Conservation (phyloP, 176 grass and related monocot genomes). For the Thalia dealbata region DNA sequence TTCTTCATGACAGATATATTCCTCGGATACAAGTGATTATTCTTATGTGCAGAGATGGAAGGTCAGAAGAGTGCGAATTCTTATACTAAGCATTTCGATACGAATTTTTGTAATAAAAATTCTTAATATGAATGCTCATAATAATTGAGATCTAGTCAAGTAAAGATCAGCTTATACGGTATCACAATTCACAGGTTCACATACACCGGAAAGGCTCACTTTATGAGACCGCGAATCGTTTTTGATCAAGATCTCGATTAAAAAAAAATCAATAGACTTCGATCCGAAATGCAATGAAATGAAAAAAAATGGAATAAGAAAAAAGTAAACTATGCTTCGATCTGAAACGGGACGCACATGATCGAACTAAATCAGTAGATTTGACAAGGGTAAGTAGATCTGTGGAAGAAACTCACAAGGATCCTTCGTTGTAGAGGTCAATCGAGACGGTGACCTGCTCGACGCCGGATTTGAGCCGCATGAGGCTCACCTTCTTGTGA, state of each 20-base stretch:
- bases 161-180: no score
- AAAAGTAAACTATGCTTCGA: neutral
- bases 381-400: neutral
- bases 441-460: slow-evolving; percentile 81
- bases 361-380: neutral
- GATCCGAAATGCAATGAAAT: neutral
- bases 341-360: neutral
- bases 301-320: no score
- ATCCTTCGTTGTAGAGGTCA: slow-evolving; percentile 98
- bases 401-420: slow-evolving; percentile 34
- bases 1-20: no score
- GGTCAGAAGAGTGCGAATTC: neutral
- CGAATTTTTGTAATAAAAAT: neutral
- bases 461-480: slow-evolving; percentile 64
- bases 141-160: no score
- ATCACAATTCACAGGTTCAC: neutral
- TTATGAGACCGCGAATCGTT: neutral
- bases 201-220: neutral
- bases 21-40: no score
- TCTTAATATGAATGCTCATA: no score
- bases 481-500: slow-evolving; percentile 82
- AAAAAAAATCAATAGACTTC: neutral
- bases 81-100: no score
- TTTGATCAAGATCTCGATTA: neutral
- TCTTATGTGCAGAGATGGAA: neutral